These are phyloP conservation scores for Cercospora zeae-maydis DNA, from an alignment of 2,329 filamentous ascomycete genomes.

Conservation along the genomic window DNA sequence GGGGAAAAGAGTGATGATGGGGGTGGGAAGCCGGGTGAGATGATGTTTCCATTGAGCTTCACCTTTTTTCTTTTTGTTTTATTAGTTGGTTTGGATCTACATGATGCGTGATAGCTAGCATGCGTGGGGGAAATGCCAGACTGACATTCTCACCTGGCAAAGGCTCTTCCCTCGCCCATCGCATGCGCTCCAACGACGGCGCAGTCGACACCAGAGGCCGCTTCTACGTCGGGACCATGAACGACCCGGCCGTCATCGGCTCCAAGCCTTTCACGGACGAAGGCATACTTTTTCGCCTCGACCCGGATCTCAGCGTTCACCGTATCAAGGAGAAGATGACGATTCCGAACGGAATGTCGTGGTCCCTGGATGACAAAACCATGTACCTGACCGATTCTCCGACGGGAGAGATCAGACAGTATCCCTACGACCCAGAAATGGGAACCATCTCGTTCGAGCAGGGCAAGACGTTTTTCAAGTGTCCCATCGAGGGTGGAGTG, in stretches of 20 bases:
- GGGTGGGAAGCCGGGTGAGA: slow-evolving; percentile 31
- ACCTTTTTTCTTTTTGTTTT: not conserved
- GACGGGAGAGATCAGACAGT: slow-evolving; percentile 65
- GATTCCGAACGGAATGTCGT: slow-evolving; percentile 82
- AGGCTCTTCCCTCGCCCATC: slow-evolving; percentile 15
- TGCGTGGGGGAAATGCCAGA: too few relatives aligned
- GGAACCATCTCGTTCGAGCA: slow-evolving; percentile 61
- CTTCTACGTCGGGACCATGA: slow-evolving; percentile 86
- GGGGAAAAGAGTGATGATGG: slow-evolving; percentile 42
- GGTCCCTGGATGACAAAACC: slow-evolving; percentile 67
- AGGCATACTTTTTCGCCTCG: slow-evolving; percentile 68
- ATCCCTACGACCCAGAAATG: slow-evolving; percentile 65
- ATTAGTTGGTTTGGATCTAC: not conserved
- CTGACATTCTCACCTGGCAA: not conserved
- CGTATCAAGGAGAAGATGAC: slow-evolving; percentile 58
- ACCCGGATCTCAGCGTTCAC: slow-evolving; percentile 57
- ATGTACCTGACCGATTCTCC: slow-evolving; percentile 84
- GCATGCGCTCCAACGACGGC: slow-evolving; percentile 74
- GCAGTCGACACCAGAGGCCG: slow-evolving; percentile 70
- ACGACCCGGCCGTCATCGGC: slow-evolving; percentile 58
- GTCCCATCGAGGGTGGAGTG: slow-evolving; percentile 59
- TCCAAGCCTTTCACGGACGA: slow-evolving; percentile 35
- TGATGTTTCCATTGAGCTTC: not conserved
- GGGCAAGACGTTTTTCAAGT: slow-evolving; percentile 68
- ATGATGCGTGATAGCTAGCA: too few relatives aligned